Percentiles rank a stretch among this genome's conserved stretches.
phyloP scores from a whole-genome alignment of 1,284 basidiomycete species.

The Phellinidium pouzarii region DNA sequence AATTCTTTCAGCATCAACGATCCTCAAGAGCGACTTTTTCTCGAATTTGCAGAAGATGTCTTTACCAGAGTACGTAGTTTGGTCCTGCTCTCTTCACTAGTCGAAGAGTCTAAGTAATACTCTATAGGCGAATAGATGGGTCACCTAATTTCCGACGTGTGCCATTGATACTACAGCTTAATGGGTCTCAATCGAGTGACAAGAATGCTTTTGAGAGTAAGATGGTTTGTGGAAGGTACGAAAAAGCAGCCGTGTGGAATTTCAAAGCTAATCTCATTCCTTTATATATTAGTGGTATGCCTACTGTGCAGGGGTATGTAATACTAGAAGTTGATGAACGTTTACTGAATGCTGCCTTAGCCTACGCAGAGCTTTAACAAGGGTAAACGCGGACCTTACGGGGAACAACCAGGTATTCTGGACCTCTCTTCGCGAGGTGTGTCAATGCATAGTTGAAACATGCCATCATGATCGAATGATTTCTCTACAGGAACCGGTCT shows the following conservation, averaged over 20 bases:
- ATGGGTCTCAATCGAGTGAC: slow-evolving; percentile 27
- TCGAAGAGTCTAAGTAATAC: slow-evolving; percentile 13
- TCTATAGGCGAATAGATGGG: slow-evolving; percentile 80
- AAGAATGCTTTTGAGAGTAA: slow-evolving; percentile 44
- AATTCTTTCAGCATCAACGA: slow-evolving; percentile 88
- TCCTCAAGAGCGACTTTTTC: slow-evolving; percentile 98
- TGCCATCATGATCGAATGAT: background rate
- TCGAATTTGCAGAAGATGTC: slow-evolving; percentile 92
- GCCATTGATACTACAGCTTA: slow-evolving; percentile 53
- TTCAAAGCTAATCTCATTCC: slow-evolving; percentile 16
- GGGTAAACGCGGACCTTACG: slow-evolving; percentile 73
- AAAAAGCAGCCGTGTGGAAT: slow-evolving; percentile 3
- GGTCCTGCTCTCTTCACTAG: background rate
- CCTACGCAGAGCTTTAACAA: slow-evolving; percentile 72
- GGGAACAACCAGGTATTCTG: slow-evolving; percentile 75
- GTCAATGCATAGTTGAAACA: slow-evolving; percentile 1
- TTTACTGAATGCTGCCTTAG: slow-evolving; percentile 34
- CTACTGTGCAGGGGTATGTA: slow-evolving; percentile 74
- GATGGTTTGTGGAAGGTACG: slow-evolving; percentile 80
- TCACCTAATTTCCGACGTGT: slow-evolving; percentile 87
- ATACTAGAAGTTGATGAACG: slow-evolving; percentile 17
- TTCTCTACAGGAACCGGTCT: slow-evolving; percentile 75
- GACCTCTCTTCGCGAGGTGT: slow-evolving; percentile 86
- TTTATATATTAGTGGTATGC: slow-evolving; percentile 66
- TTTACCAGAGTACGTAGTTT: slow-evolving; percentile 69